Base-by-base conservation (phyloP, 2,329 filamentous ascomycete genomes). In the Alternaria gaisen region DNA sequence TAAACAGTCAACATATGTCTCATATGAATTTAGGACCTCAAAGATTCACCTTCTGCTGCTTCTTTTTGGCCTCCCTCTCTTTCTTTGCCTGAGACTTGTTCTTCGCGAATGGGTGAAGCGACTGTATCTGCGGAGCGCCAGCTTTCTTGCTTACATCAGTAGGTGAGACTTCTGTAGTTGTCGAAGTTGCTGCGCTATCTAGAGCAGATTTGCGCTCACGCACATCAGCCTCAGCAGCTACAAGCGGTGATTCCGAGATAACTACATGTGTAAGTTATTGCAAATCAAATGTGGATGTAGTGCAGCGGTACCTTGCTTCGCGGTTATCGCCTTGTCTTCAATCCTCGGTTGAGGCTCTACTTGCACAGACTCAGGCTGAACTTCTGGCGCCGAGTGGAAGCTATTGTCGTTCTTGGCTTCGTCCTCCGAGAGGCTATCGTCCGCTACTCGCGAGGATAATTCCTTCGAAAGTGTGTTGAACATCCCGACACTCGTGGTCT, bases 21-120 rank as follows among this genome's bases (percentile, higher is more conserved):
- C 46, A 50, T 7, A 11, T 24, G 20, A 36, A 16, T 50, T 38
- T 8, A 11, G 32, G 10, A 36, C 20, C n/a, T 50, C 20, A 14
- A 7, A 36, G 14, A 24, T 18, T 50, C 30, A 50, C 46, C 46
- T 66, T 71, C 46, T 69, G 70, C 18, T 74, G 73, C 55, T 79
- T 80, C 59, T 78, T 79, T 65, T 77, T 79, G 24, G 73, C 71
- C 20, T 75, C 66, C 53, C 66, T 77, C 50, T 78, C 74, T 47
- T 73, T 75, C 56, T 74, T 75, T 22, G 67, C 66, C 40, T 74
- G 72, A 16, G 68, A 54, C 53, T 75, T 77, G 24, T 60, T 53
- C 43, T 71, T 75, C 3, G 71, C 72, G 18, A 73, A 77, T 1
- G 72, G 71, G 34, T 67, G 64, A 9, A 77, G 64, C 5, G 74